Evolutionary conservation across 768 basidiomycete species (phyloP), one percentile per base, ranked within the genome.

Genomic region (Tylopilus vinaceipallidus): DNA sequence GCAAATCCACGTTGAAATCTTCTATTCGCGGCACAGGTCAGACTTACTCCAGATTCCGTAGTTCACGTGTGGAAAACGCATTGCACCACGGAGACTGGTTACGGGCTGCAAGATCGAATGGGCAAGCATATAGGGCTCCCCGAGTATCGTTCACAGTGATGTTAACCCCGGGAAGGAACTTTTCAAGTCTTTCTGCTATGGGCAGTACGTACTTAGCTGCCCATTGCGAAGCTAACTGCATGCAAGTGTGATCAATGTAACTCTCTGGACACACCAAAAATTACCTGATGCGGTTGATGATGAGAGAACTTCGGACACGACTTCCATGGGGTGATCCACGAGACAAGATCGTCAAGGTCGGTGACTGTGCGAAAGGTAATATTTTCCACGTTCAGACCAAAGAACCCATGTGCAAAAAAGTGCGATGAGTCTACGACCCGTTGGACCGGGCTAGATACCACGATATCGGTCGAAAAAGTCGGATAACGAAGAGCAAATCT

Each of bases 311-410:
- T 56, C 0, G 66, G 58, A 56, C 74, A 75, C 16, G 68, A 71
- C 45, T 64, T 60, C 70, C 71, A 71, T 23, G 71, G 74, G 27
- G 64, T 74, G 51, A 76, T 71, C 70, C 72, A 74, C 34, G 71
- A 70, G 17, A 68, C 60, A n/a, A 70, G 70, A 44, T 59, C 58
- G 37, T 53, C 53, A 43, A 73, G 61, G 53, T 75, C 73, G 4
- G 53, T 36, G 39, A 73, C 62, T 16, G 63, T 62, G 3, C 56
- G 49, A 45, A 74, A 67, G 17, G 56, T 50, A 13, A 68, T 53
- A 8, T 58, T 60, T 48, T 67, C 59, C 14, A 57, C 50, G 8
- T 48, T 24, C 13, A 66, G 64, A 12, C 74, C 75, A 50, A 71
- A 71, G 57, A 71, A 70, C 0, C 73, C 72, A 27, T 65, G 51